A percentile compares a stretch with the other conserved stretches of the same genome.
Evolutionary conservation across 768 basidiomycete genomes (phyloP).

Genomic region (Exsudoporus frostii): DNA sequence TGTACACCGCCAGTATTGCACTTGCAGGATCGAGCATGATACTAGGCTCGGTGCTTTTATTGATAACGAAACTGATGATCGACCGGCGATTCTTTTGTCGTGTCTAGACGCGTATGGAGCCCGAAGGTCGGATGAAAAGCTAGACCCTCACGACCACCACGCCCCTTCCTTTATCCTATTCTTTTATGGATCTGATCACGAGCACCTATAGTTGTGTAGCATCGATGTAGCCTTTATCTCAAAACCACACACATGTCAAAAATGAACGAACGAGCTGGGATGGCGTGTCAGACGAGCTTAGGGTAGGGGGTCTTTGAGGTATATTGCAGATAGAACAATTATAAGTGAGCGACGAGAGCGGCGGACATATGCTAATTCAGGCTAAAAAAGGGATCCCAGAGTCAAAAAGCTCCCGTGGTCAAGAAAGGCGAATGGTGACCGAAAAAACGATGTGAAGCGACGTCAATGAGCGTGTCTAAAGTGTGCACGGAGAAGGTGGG

Average conservation of each 20-base stretch:
- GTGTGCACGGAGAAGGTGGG: slow-evolving; percentile 1
- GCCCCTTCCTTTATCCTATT: not conserved
- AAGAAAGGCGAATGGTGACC: slow-evolving; percentile 9
- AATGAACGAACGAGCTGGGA: slow-evolving; percentile 1
- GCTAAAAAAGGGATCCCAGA: not conserved
- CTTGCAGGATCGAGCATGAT: slow-evolving; percentile 60
- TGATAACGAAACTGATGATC: slow-evolving; percentile 47
- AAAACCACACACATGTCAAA: slow-evolving; percentile 9
- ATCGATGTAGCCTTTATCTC: slow-evolving; percentile 29
- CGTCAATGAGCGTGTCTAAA: slow-evolving; percentile 19
- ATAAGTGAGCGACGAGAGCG: slow-evolving; percentile 19
- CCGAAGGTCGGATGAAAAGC: not conserved
- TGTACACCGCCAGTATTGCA: slow-evolving; percentile 48
- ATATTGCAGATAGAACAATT: slow-evolving; percentile 28
- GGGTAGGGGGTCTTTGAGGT: slow-evolving; percentile 20
- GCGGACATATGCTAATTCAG: slow-evolving; percentile 21
- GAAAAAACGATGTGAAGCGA: slow-evolving; percentile 11
- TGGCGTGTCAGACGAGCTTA: not conserved
- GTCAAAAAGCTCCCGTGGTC: slow-evolving; percentile 1
- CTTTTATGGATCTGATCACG: slow-evolving; percentile 17
- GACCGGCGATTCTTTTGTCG: slow-evolving; percentile 41
- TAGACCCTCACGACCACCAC: not conserved
- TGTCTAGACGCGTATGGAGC: slow-evolving; percentile 34
- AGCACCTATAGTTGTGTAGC: slow-evolving; percentile 19
- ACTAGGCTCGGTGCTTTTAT: slow-evolving; percentile 55